Evolutionary conservation across 305 asterid genomes (phyloP).

Genomic region (Solanum chacoense): DNA sequence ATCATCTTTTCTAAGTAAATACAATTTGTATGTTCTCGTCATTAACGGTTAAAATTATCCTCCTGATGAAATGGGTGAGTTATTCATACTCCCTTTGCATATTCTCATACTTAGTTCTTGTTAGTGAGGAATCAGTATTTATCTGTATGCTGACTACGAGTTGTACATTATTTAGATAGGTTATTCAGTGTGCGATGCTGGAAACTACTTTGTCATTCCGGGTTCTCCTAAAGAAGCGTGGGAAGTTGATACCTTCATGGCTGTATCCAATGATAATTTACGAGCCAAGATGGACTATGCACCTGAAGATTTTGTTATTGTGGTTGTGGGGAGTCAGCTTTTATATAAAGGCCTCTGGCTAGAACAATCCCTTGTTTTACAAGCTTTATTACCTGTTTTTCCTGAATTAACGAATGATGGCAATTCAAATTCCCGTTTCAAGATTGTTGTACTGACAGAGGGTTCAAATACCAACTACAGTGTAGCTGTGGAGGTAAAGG

Average conservation of each 20-base stretch:
- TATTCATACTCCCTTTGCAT: background rate
- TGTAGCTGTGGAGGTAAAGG: constrained; percentile 58
- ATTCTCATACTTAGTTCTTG: background rate
- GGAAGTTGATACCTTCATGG: constrained; percentile 36
- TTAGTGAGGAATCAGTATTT: background rate
- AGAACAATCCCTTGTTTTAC: constrained; percentile 78
- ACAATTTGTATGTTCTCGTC: background rate
- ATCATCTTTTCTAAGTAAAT: background rate
- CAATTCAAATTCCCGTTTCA: constrained; percentile 42
- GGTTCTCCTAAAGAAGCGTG: constrained; percentile 72
- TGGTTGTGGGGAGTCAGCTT: constrained; percentile 67
- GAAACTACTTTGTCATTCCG: constrained; percentile 82
- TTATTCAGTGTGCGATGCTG: constrained; percentile 69
- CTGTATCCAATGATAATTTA: constrained; percentile 18
- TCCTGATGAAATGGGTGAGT: background rate
- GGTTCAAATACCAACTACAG: constrained; percentile 54
- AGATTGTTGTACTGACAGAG: constrained; percentile 53
- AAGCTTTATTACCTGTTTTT: constrained; percentile 58
- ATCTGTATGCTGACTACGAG: constrained; percentile 1
- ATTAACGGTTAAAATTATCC: background rate
- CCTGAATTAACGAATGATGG: constrained; percentile 25
- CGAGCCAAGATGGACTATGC: constrained; percentile 28
- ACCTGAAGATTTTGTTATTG: constrained; percentile 45
- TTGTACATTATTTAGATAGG: constrained; percentile 44
- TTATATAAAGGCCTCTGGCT: constrained; percentile 81